phyloP scores from a whole-genome alignment of 352 stramenopile species.

The Phytophthora cryptogea region DNA sequence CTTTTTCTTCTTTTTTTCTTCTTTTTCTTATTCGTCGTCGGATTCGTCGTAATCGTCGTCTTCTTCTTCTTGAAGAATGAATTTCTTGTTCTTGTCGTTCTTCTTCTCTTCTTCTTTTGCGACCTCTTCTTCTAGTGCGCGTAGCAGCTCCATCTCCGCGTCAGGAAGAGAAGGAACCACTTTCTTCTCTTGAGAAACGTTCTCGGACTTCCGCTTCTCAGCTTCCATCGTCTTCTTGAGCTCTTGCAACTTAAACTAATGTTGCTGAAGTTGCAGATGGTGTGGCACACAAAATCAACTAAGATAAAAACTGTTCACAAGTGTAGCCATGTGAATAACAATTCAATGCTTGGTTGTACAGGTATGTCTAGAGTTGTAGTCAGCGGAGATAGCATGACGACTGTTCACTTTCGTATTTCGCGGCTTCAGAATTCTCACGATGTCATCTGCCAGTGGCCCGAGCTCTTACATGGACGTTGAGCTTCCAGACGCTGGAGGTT shows the following conservation, averaged over 20 bases:
- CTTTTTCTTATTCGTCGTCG: slow-evolving; percentile 28
- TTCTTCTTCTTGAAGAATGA: slow-evolving; percentile 24
- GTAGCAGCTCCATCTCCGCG: slow-evolving; percentile 37
- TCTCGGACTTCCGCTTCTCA: background rate
- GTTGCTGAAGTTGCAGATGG: no score
- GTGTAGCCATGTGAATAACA: no score
- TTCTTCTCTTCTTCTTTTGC: slow-evolving; percentile 27
- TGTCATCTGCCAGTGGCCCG: no score
- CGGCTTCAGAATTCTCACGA: no score
- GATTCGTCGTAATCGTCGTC: slow-evolving; percentile 45
- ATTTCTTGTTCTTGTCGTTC: slow-evolving; percentile 10
- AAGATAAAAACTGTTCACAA: no score
- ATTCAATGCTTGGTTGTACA: no score
- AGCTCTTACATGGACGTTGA: no score
- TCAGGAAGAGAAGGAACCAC: slow-evolving; percentile 5
- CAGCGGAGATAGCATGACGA: no score
- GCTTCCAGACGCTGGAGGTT: background rate
- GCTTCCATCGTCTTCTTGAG: background rate
- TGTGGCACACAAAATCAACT: no score
- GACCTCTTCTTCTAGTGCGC: slow-evolving; percentile 44
- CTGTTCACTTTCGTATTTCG: no score
- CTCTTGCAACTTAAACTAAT: no score
- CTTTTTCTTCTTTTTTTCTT: background rate
- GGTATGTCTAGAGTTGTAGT: no score
- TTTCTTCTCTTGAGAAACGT: slow-evolving; percentile 1